Conservation (phyloP, 2,329 filamentous ascomycete species). For the Bertia moriformis region DNA sequence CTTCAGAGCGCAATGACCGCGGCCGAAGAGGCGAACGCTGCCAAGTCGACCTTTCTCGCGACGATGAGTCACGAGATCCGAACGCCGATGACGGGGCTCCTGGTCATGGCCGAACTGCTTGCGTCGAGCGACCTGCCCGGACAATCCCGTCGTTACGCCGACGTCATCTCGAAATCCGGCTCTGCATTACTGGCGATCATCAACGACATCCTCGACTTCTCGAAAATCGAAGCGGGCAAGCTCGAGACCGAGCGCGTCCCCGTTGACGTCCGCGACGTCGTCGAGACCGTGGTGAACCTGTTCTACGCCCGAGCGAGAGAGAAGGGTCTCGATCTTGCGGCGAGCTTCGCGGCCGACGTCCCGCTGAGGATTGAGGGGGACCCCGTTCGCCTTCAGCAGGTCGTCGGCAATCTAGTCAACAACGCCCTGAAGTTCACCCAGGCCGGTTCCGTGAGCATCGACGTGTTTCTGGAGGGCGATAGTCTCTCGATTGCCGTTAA, state of each 20-base stretch:
- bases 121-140: slow-evolving; percentile 78
- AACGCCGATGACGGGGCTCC: slow-evolving; percentile 94
- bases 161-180: slow-evolving; percentile 90
- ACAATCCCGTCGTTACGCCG: slow-evolving; percentile 94
- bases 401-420: slow-evolving; percentile 90
- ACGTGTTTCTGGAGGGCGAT: slow-evolving; percentile 94
- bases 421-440: slow-evolving; percentile 99
- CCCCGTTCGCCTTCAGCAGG: slow-evolving; percentile 88
- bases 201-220: slow-evolving; percentile 64
- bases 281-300: slow-evolving; percentile 97
- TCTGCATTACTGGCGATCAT: slow-evolving; percentile 96
- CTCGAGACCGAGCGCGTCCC: slow-evolving; percentile 98
- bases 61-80: slow-evolving; percentile 95
- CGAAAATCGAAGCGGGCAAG: slow-evolving; percentile 80
- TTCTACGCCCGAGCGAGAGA: slow-evolving; percentile 95
- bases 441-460: slow-evolving; percentile 85
- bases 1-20: no score
- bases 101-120: slow-evolving; percentile 91
- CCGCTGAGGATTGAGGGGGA: slow-evolving; percentile 93
- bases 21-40: slow-evolving; percentile 91
- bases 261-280: slow-evolving; percentile 81
- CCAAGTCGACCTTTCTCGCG: slow-evolving; percentile 93
- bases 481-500: slow-evolving; percentile 60
- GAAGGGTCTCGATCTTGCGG: slow-evolving; percentile 81
- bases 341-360: slow-evolving; percentile 82